Conservation (phyloP, 2,329 filamentous ascomycete genomes). For the Cytospora piceicola region DNA sequence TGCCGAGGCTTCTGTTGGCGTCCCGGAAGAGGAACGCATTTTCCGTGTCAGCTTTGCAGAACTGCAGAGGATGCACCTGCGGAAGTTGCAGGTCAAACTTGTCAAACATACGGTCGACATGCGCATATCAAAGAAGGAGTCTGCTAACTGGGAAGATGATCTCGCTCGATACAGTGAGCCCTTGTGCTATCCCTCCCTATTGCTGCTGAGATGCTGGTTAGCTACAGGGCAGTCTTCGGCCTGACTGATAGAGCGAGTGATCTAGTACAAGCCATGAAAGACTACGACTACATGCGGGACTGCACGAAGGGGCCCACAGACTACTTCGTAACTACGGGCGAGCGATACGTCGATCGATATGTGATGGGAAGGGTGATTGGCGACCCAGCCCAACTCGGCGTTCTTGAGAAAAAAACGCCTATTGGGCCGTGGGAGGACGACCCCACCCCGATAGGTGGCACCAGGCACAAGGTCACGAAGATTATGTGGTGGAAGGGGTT, state of each 20-base stretch:
- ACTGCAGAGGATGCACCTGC: slow-evolving; percentile 17
- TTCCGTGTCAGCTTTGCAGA: slow-evolving; percentile 19
- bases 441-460: too few relatives aligned
- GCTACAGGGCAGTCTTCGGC: not conserved
- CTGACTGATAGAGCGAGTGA: too few relatives aligned
- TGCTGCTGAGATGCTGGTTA: not conserved
- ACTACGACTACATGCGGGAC: slow-evolving; percentile 17
- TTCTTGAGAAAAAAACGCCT: too few relatives aligned
- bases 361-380: too few relatives aligned
- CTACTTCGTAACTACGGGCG: slow-evolving; percentile 1
- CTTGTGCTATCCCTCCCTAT: too few relatives aligned
- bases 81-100: slow-evolving; percentile 7
- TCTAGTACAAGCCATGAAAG: slow-evolving; percentile 10
- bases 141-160: slow-evolving; percentile 3
- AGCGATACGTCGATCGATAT: not conserved
- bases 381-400: too few relatives aligned
- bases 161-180: slow-evolving; percentile 10
- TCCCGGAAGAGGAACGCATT: not conserved
- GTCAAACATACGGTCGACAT: slow-evolving; percentile 9
- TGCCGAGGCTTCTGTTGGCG: too few relatives aligned
- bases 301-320: not conserved
- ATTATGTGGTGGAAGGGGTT: not conserved
- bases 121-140: not conserved
- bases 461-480: too few relatives aligned
- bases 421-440: too few relatives aligned